phyloP scores from a whole-genome alignment of 257 asterid genomes.

The Solanum appendiculatum region DNA sequence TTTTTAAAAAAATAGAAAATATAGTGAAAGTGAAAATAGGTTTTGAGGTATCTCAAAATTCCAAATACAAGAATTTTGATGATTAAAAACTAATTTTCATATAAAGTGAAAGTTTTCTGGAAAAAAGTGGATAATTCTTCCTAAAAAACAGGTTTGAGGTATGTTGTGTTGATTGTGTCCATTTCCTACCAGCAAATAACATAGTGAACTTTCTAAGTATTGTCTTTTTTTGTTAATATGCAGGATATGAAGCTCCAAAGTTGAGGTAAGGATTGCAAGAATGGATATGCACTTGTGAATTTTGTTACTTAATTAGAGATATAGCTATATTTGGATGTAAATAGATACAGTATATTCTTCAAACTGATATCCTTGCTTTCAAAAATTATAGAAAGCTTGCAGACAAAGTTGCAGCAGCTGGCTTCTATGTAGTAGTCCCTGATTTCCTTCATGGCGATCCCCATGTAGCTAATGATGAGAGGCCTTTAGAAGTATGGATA shows the following conservation, averaged over 20 bases:
- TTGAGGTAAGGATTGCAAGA: constrained; percentile 29
- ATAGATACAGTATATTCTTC: neutral
- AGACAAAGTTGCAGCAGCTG: constrained; percentile 54
- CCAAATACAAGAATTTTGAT: no score
- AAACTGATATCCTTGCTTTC: neutral
- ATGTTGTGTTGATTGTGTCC: neutral
- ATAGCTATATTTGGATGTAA: neutral
- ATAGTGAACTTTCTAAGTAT: neutral
- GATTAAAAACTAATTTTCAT: no score
- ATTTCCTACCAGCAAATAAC: neutral
- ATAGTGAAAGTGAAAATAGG: no score
- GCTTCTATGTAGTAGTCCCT: constrained; percentile 50
- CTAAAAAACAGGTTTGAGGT: no score
- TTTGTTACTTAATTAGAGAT: no score
- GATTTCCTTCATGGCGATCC: constrained; percentile 59
- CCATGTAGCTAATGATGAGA: neutral
- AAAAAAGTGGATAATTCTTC: no score
- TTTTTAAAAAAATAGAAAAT: no score
- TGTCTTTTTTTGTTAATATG: neutral
- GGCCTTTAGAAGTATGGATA: constrained; percentile 32
- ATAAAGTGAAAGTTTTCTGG: no score
- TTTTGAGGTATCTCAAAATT: no score
- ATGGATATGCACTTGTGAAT: neutral
- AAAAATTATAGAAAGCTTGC: constrained; percentile 43
- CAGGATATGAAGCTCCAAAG: constrained; percentile 65